Evolutionary conservation across 1,284 basidiomycete species (phyloP), one percentile per base, ranked within the genome.

Genomic region (Laetiporus sulphureus): DNA sequence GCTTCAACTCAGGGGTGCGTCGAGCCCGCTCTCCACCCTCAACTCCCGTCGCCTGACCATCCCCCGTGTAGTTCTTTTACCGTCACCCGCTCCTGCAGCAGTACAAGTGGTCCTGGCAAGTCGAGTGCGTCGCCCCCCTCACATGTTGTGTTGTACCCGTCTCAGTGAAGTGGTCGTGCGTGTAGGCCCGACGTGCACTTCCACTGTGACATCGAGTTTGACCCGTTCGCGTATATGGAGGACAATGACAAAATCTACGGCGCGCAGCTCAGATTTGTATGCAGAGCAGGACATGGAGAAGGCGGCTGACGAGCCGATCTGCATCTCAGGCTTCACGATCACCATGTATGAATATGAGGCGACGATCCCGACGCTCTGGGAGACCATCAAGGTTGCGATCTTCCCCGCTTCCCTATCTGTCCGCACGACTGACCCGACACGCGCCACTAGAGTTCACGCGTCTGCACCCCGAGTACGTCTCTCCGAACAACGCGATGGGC

Each of bases 1-100:
- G 94, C 20, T 96, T 83, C 68, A 91, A 95, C 62, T 91, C 88
- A 41, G 91, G 91, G 22, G 90, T 90, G 65, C 59, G 77, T 64
- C 24, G 19, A 32, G 10, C 18, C 5, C 16, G 5, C 15, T n/a
- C n/a, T n/a, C n/a, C n/a, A n/a, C n/a, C n/a, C n/a, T n/a, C n/a
- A n/a, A n/a, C n/a, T n/a, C n/a, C n/a, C n/a, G n/a, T n/a, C n/a
- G n/a, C n/a, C n/a, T n/a, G n/a, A n/a, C n/a, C n/a, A n/a, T n/a
- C n/a, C n/a, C n/a, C n/a, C n/a, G n/a, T 15, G 25, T 44, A 90
- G 85, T 90, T 85, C 72, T 92, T 92, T 66, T 91, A 79, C 65
- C 70, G 74, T 31, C 89, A 93, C 54, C 78, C 82, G 31, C 34
- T 58, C 19, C 39, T 60, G 18, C 49, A 52, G 34, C 41, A 54